Evolutionary conservation across 495 filamentous ascomycete species (phyloP).

Genomic region (Aspergillus avenaceus): DNA sequence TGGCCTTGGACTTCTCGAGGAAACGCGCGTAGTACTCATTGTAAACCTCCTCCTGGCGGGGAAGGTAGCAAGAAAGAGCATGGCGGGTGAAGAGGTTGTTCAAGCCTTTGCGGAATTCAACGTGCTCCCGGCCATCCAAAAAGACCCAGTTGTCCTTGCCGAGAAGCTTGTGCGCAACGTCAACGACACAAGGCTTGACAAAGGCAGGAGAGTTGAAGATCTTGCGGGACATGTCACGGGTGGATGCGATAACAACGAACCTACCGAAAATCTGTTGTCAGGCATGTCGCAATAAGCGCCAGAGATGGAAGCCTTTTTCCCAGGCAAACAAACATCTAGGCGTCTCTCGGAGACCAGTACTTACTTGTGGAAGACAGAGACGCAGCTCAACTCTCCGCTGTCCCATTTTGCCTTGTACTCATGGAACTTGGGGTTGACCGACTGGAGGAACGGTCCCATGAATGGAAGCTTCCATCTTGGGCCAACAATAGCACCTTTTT

Average conservation of each 20-base stretch:
- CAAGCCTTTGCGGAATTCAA: conserved; percentile 94
- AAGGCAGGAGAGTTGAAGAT: conserved; percentile 92
- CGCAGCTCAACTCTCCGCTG: conserved; percentile 87
- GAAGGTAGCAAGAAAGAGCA: conserved; percentile 83
- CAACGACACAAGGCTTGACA: conserved; percentile 96
- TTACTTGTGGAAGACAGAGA: conserved; percentile 99
- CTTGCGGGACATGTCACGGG: conserved; percentile 92
- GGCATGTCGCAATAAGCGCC: background rate
- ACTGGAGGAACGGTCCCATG: conserved; percentile 92
- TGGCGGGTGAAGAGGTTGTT: conserved; percentile 92
- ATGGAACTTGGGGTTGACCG: conserved; percentile 85
- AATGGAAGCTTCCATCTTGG: conserved; percentile 85
- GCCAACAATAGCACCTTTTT: conserved; percentile 83
- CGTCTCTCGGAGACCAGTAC: conserved; percentile 17
- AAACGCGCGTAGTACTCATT: conserved; percentile 79
- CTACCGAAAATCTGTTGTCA: conserved; percentile 38
- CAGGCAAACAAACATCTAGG: background rate
- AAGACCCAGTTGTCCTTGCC: conserved; percentile 96
- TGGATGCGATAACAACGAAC: conserved; percentile 96
- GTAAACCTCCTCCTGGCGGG: conserved; percentile 89
- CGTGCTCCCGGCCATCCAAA: conserved; percentile 89
- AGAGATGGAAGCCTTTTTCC: too few species aligned
- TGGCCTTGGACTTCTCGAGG: conserved; percentile 63
- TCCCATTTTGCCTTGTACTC: conserved; percentile 90
- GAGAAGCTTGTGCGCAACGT: conserved; percentile 90